These are phyloP conservation scores for Bryoerythrophyllum caledonicum DNA, from an alignment of 225 moss, liverwort and hornwort species.

Conservation along the genomic window DNA sequence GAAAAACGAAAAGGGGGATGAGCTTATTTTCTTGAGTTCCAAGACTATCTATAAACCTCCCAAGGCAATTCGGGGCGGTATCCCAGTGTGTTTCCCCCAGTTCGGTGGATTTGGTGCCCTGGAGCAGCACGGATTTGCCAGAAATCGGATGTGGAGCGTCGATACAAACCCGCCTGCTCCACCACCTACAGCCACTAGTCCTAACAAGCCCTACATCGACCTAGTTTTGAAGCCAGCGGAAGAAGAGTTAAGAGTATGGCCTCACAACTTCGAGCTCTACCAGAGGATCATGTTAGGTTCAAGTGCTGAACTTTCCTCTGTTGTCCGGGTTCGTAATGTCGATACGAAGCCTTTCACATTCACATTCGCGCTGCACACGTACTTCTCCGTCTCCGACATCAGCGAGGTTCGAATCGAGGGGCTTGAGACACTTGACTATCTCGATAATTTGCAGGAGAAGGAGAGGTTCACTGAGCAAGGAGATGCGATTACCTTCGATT, in stretches of 20 bases:
- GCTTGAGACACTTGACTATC: slow-evolving; percentile 88
- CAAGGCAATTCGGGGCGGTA: slow-evolving; percentile 90
- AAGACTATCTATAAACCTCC: slow-evolving; percentile 94
- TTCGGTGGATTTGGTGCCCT: slow-evolving; percentile 68
- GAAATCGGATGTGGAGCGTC: slow-evolving; percentile 74
- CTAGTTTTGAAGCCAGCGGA: slow-evolving; percentile 66
- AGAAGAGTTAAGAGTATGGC: slow-evolving; percentile 86
- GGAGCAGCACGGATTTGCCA: slow-evolving; percentile 93
- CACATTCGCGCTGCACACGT: slow-evolving; percentile 94
- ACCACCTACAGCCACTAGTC: too few relatives aligned
- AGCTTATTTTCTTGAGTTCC: slow-evolving; percentile 84
- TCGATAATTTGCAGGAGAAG: slow-evolving; percentile 70
- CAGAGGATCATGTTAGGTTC: slow-evolving; percentile 74
- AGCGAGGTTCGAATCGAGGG: slow-evolving; percentile 95
- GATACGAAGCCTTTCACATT: slow-evolving; percentile 84
- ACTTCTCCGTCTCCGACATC: slow-evolving; percentile 89
- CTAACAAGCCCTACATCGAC: slow-evolving; percentile 68
- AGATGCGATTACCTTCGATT: slow-evolving; percentile 90
- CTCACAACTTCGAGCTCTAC: slow-evolving; percentile 86
- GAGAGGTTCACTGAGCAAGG: slow-evolving; percentile 85
- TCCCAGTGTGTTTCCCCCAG: slow-evolving; percentile 96
- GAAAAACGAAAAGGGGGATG: slow-evolving; percentile 94
- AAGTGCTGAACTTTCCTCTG: slow-evolving; percentile 73
- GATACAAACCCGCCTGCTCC: slow-evolving; percentile 62
- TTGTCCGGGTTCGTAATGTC: slow-evolving; percentile 67